These are phyloP conservation scores for Mycocentrospora acerina DNA, from an alignment of 2,329 filamentous ascomycete species.

Conservation along the genomic window DNA sequence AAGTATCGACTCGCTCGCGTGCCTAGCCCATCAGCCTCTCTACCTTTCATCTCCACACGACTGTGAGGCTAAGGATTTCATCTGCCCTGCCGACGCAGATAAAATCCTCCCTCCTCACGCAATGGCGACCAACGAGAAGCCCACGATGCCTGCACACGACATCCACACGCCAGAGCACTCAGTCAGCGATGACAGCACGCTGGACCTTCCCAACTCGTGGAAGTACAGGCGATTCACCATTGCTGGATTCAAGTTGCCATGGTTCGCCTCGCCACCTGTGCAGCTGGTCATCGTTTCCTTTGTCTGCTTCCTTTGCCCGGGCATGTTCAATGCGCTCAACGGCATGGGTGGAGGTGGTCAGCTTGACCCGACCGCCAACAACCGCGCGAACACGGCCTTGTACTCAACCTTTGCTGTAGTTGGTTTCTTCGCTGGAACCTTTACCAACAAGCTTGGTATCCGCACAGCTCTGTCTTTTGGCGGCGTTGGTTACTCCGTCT, in stretches of 20 bases:
- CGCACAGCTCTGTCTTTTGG: constrained; percentile 68
- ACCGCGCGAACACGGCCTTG: constrained; percentile 69
- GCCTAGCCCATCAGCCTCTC: constrained; percentile 1
- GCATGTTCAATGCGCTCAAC: constrained; percentile 56
- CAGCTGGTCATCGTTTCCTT: constrained; percentile 54
- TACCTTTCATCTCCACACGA: constrained; percentile 1
- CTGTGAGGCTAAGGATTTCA: no score
- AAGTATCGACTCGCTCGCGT: constrained; percentile 4
- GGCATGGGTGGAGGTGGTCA: constrained; percentile 55
- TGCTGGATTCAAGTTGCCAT: constrained; percentile 46
- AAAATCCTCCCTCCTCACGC: constrained; percentile 9
- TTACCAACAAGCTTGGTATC: constrained; percentile 75
- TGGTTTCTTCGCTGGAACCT: constrained; percentile 67
- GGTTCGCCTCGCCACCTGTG: constrained; percentile 52
- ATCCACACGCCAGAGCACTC: constrained; percentile 34
- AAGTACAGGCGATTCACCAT: constrained; percentile 49
- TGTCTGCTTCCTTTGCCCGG: constrained; percentile 57
- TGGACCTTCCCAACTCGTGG: constrained; percentile 48
- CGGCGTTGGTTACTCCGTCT: constrained; percentile 75
- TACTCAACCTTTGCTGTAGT: constrained; percentile 71
- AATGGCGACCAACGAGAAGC: constrained; percentile 34
- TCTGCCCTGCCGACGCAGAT: no score
- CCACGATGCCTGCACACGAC: constrained; percentile 20
- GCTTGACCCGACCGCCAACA: constrained; percentile 55
- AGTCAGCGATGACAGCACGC: constrained; percentile 30